A percentile compares a stretch with the other conserved stretches of the same genome.
Conservation (phyloP, 257 asterid genomes). For the Anisodus acutangulus region DNA sequence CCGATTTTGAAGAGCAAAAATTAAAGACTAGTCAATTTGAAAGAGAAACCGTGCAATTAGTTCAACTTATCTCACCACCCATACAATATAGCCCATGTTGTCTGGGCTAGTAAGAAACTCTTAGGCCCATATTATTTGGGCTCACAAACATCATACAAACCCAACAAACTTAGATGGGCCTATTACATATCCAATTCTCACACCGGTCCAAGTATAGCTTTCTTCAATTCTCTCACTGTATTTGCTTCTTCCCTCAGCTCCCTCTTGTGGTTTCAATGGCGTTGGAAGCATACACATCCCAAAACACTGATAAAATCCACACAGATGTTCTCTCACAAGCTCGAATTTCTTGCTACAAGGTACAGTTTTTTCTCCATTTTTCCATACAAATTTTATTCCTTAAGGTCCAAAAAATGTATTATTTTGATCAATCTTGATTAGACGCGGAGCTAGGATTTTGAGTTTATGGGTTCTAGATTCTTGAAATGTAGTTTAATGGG, state of each 20-base stretch:
- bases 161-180: too few species aligned
- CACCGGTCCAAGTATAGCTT: neutral
- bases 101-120: too few species aligned
- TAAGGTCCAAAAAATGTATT: neutral
- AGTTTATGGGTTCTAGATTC: too few species aligned
- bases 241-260: neutral
- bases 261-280: constrained; percentile 47
- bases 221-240: neutral
- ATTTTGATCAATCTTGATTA: neutral
- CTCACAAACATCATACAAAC: too few species aligned
- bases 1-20: too few species aligned
- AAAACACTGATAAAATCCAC: constrained; percentile 56
- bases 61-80: too few species aligned
- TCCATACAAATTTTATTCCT: neutral
- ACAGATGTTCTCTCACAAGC: constrained; percentile 75
- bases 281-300: constrained; percentile 66
- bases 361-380: constrained; percentile 9
- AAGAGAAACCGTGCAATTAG: too few species aligned
- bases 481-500: too few species aligned
- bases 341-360: constrained; percentile 79
- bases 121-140: too few species aligned
- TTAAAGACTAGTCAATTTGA: too few species aligned
- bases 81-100: too few species aligned
- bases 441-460: too few species aligned
- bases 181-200: neutral